These are phyloP conservation scores for Pseudocercospora cruenta DNA, from an alignment of 2,329 filamentous ascomycete species.

Conservation along the genomic window DNA sequence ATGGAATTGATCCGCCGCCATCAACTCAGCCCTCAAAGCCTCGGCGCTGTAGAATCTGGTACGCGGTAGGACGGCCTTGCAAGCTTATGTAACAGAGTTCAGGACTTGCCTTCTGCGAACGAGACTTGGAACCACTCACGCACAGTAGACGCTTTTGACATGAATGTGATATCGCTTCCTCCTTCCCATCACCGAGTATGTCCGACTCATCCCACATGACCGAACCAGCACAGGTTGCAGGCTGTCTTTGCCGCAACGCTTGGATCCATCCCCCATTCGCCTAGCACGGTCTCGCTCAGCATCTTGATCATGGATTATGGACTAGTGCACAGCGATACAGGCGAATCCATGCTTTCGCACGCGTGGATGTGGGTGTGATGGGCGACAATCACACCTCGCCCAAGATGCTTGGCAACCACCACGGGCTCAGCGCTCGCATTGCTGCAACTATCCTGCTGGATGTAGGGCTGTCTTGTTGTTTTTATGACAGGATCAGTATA, in stretches of 20 bases:
- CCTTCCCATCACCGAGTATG: not conserved
- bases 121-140: not conserved
- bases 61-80: not conserved
- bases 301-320: not conserved
- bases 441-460: not conserved
- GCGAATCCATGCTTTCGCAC: not conserved
- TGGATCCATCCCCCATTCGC: not conserved
- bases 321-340: not conserved
- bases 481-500: not conserved
- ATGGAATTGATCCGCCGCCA: not conserved
- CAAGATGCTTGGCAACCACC: not conserved
- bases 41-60: not conserved
- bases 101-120: not conserved
- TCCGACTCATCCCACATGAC: not conserved
- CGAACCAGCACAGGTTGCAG: not conserved
- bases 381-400: not conserved
- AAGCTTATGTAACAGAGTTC: conserved; percentile 2
- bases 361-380: not conserved
- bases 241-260: not conserved
- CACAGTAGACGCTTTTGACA: not conserved
- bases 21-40: not conserved
- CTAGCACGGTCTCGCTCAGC: not conserved
- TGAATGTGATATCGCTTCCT: not conserved
- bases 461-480: not conserved
- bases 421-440: not conserved